Conservation (phyloP, 352 stramenopile species). For the Phytopythium litorale region DNA sequence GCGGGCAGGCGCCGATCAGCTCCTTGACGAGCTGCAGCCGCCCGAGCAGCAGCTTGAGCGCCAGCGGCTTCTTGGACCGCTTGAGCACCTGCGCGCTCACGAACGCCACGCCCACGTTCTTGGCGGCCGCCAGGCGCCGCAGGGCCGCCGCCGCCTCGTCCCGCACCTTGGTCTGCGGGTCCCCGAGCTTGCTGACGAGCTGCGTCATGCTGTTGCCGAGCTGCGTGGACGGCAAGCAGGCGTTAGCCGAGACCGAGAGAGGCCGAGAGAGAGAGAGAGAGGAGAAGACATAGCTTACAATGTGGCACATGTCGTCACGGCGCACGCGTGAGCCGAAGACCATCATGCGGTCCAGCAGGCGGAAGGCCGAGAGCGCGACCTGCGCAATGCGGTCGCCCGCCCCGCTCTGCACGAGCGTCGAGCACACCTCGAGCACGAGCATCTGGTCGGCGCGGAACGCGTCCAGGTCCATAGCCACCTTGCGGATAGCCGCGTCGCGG, state of each 20-base stretch:
- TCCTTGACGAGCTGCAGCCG: constrained; percentile 59
- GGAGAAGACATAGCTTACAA: constrained; percentile 32
- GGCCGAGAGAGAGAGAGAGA: background rate
- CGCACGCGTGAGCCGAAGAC: constrained; percentile 38
- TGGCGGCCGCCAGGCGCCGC: constrained; percentile 37
- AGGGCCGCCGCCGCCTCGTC: constrained; percentile 57
- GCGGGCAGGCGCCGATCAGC: constrained; percentile 49
- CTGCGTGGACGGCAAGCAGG: constrained; percentile 20
- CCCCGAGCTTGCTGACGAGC: constrained; percentile 74
- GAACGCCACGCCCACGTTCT: constrained; percentile 66
- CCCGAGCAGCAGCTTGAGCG: constrained; percentile 66
- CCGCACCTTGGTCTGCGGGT: constrained; percentile 66
- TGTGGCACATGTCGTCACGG: constrained; percentile 59
- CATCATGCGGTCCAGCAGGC: constrained; percentile 58
- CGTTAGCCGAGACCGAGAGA: background rate
- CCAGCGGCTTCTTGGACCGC: constrained; percentile 69
- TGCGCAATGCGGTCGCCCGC: constrained; percentile 71
- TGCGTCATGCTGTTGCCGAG: constrained; percentile 74
- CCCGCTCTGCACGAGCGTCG: constrained; percentile 66
- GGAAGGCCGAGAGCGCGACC: constrained; percentile 71
- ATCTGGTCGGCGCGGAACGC: constrained; percentile 46
- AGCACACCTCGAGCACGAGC: constrained; percentile 53
- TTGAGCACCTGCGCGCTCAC: constrained; percentile 62
- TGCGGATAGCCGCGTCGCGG: constrained; percentile 77
- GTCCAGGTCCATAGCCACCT: constrained; percentile 75